Percentiles rank a stretch among this genome's conserved stretches.
These are phyloP conservation scores for Starmera stellimalicola DNA, from an alignment of 1,139 yeast species.

Conservation along the genomic window DNA sequence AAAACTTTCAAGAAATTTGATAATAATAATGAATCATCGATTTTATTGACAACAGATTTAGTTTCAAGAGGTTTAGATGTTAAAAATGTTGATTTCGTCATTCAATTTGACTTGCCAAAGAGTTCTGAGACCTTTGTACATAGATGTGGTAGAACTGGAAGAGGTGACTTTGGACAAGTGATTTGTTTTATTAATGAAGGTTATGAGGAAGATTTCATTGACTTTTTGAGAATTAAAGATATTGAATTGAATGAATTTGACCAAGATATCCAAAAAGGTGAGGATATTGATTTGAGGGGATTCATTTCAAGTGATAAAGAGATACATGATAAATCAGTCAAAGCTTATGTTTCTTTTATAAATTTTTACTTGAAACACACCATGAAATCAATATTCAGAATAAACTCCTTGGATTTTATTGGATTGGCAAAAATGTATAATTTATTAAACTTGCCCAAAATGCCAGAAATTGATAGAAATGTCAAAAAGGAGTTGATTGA, in stretches of 20 bases:
- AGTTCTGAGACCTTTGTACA: conserved; percentile 84
- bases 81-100: conserved; percentile 82
- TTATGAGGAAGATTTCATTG: conserved; percentile 74
- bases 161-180: conserved; percentile 83
- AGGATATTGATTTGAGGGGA: neutral
- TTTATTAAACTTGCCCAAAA: conserved; percentile 72
- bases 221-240: conserved; percentile 69
- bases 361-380: conserved; percentile 81
- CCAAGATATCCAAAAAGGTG: conserved; percentile 3
- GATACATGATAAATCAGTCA: conserved; percentile 70
- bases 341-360: conserved; percentile 76
- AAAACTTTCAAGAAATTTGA: conserved; percentile 56
- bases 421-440: conserved; percentile 75
- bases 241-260: conserved; percentile 39
- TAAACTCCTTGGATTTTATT: conserved; percentile 59
- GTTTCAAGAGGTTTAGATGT: conserved; percentile 94
- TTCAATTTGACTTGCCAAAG: conserved; percentile 86
- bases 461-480: conserved; percentile 75
- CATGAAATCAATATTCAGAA: conserved; percentile 84
- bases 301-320: conserved; percentile 50
- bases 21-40: conserved; percentile 39
- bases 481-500: conserved; percentile 39
- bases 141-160: conserved; percentile 87
- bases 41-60: conserved; percentile 73
- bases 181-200: conserved; percentile 61